phyloP scores from a whole-genome alignment of 371 early-diverging fungal genomes.

The Mycotypha africana region DNA sequence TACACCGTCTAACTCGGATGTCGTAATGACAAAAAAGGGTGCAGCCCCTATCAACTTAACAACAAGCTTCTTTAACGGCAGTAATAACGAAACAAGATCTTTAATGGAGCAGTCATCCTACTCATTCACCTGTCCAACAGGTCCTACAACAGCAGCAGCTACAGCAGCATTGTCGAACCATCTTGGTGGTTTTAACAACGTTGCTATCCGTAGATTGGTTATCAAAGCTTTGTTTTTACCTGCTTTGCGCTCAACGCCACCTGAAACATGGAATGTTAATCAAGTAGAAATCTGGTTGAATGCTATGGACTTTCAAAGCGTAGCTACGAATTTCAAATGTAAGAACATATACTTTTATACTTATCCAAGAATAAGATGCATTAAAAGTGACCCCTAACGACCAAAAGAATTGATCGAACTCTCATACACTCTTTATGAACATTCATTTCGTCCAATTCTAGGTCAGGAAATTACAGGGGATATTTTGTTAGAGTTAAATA shows the following conservation, averaged over 20 bases:
- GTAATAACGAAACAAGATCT: too few species aligned
- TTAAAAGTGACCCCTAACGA: too few species aligned
- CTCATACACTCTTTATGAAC: neutral
- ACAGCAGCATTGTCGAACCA: neutral
- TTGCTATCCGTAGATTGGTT: neutral
- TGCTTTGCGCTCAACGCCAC: slow-evolving; percentile 6
- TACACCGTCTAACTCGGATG: slow-evolving; percentile 6
- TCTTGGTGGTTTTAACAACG: neutral
- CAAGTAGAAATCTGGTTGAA: slow-evolving; percentile 60
- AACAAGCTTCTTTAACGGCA: too few species aligned
- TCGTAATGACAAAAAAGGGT: too few species aligned
- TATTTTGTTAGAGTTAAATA: slow-evolving; percentile 53
- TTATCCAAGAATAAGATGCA: too few species aligned
- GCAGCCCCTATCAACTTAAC: too few species aligned
- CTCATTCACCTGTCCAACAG: slow-evolving; percentile 2
- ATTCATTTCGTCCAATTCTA: slow-evolving; percentile 5
- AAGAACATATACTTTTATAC: slow-evolving; percentile 7
- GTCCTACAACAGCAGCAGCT: neutral
- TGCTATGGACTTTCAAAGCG: slow-evolving; percentile 48
- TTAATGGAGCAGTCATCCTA: slow-evolving; percentile 3
- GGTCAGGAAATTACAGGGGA: slow-evolving; percentile 72
- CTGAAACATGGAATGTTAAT: slow-evolving; percentile 51
- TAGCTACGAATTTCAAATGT: slow-evolving; percentile 55
- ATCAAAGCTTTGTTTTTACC: slow-evolving; percentile 12
- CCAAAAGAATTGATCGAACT: too few species aligned